Percentiles rank a stretch among this genome's conserved stretches.
Conservation (phyloP, 1,139 yeast genomes). For the Geotrichum restrictum region DNA sequence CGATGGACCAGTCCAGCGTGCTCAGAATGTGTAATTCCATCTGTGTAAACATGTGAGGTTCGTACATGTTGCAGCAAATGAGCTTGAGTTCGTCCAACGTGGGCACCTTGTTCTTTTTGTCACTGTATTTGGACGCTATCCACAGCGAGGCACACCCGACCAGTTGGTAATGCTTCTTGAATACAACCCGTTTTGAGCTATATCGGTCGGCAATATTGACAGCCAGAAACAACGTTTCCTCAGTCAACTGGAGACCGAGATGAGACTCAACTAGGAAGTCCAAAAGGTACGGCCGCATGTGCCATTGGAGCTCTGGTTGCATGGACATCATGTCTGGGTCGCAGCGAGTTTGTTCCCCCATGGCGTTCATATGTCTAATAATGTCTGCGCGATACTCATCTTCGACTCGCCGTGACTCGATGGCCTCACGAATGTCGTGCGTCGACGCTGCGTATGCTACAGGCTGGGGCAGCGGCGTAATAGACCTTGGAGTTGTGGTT, state of each 20-base stretch:
- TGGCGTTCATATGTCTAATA: slow-evolving; percentile 7
- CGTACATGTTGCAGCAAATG: slow-evolving; percentile 83
- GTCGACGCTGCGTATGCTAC: not conserved
- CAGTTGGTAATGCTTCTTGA: slow-evolving; percentile 84
- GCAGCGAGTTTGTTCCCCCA: slow-evolving; percentile 18
- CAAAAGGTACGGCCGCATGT: slow-evolving; percentile 81
- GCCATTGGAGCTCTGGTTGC: slow-evolving; percentile 92
- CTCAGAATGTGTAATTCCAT: slow-evolving; percentile 89
- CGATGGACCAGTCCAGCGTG: slow-evolving; percentile 79
- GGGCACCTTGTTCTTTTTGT: slow-evolving; percentile 79
- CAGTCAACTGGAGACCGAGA: slow-evolving; percentile 65
- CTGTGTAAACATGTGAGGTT: slow-evolving; percentile 84
- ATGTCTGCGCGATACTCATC: slow-evolving; percentile 12
- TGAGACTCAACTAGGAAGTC: slow-evolving; percentile 84
- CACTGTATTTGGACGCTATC: slow-evolving; percentile 93
- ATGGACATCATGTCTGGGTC: slow-evolving; percentile 65
- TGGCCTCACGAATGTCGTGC: not conserved
- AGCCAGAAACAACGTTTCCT: slow-evolving; percentile 76
- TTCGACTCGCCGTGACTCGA: slow-evolving; percentile 17
- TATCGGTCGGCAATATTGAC: slow-evolving; percentile 83
- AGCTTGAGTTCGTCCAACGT: slow-evolving; percentile 69
- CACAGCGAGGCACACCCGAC: slow-evolving; percentile 92
- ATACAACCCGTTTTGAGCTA: slow-evolving; percentile 86
- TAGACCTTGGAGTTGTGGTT: slow-evolving; percentile 1
- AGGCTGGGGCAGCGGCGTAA: not conserved